Base-by-base conservation (phyloP, 106 monocot genomes). In the Phalaenopsis equestris region DNA sequence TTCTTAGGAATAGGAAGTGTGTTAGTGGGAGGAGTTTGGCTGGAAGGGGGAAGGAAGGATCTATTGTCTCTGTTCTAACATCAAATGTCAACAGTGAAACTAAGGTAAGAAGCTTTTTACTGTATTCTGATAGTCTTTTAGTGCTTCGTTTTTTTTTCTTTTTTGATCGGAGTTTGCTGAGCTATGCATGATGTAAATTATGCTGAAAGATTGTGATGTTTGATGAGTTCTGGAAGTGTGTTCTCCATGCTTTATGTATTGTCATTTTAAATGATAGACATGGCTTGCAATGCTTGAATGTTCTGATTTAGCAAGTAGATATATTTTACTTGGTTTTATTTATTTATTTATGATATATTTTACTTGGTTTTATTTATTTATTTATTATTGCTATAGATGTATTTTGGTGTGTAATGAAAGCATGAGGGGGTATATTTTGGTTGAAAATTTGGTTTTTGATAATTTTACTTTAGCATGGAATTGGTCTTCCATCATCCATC, bases 61-160 rank as follows among this genome's bases (percentile, higher is more conserved):
- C 56, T 48, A 23, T 68, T 48, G 78, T 72, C 68, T 83, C 80
- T 81, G 46, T 81, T 79, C 85, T 89, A 24, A 86, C 88, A n/a
- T 80, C 88, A 41, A 86, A 83, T 77, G 81, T 86, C 79, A 64
- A 84, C 76, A 78, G 81, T 56, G 83, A 89, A 76, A 79, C 79
- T 48, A 3, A 73, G 85, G 85, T 81, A 75, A 85, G 7, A 47
- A 49, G 49, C 12, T 14, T 76, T 74, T 74, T 45, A 1, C 17
- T 42, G 42, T 19, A 3, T 74, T 45, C 8, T 37, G 12, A 70
- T 70, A 37, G 42, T 43, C 43, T 8, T 42, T 43, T 19, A 45
- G n/a, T 7, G 42, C 5, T 7, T 45, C 6, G 42, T 42, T 42
- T 17, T 42, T 0, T 8, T 45, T 5, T 42, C 1, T 74, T 43